Conservation (phyloP, 2,329 filamentous ascomycete species). For the Colletotrichum lentis region DNA sequence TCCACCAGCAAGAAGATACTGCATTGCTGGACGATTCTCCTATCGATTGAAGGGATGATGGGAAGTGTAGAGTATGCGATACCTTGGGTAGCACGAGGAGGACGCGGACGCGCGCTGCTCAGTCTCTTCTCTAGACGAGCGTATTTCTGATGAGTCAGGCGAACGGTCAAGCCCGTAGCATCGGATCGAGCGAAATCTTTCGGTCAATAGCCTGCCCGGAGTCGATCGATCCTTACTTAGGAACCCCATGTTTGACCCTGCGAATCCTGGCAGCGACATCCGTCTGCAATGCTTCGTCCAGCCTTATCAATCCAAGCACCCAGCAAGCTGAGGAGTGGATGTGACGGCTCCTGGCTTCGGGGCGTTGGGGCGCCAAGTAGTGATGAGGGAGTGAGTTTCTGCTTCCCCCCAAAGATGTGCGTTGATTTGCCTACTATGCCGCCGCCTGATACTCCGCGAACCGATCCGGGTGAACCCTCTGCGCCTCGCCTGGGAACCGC, state of each 20-base stretch:
- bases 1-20: slow-evolving; percentile 16
- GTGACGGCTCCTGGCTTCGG: background rate
- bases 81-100: background rate
- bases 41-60: no score
- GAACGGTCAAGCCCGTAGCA: background rate
- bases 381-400: background rate
- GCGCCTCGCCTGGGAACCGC: background rate
- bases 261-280: background rate
- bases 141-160: background rate
- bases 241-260: background rate
- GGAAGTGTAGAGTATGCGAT: background rate
- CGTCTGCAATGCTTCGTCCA: background rate
- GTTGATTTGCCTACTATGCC: background rate
- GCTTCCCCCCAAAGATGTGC: background rate
- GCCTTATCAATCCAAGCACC: background rate
- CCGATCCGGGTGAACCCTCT: background rate
- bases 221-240: background rate
- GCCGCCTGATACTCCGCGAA: background rate
- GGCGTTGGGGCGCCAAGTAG: no score
- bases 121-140: background rate
- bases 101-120: background rate
- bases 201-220: background rate
- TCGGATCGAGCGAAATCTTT: background rate
- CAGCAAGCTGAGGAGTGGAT: background rate
- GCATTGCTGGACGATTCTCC: slow-evolving; percentile 5